Conservation (phyloP, 169 alveolate species). For the Plasmodium vinckei region DNA sequence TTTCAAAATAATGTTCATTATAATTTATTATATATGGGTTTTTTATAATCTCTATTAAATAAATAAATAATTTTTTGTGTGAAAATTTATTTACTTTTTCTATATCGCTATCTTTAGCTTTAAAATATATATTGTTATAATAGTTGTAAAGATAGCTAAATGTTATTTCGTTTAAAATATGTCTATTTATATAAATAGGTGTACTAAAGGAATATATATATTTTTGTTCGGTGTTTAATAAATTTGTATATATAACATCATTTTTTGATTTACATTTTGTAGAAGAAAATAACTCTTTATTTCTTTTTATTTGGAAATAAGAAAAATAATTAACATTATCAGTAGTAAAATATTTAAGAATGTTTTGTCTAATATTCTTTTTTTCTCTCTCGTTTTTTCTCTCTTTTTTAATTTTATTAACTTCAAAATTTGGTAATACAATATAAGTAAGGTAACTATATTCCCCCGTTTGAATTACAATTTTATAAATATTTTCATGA, state of each 20-base stretch:
- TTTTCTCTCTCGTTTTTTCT: neutral
- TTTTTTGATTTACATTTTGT: no score
- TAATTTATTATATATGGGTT: conserved; percentile 24
- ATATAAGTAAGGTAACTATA: conserved; percentile 6
- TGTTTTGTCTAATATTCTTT: neutral
- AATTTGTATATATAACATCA: no score
- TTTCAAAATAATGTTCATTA: neutral
- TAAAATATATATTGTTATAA: conserved; percentile 18
- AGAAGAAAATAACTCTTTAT: neutral
- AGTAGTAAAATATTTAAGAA: neutral
- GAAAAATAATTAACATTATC: no score
- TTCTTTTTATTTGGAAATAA: neutral
- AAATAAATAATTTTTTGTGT: conserved; percentile 41
- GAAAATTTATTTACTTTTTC: conserved; percentile 7
- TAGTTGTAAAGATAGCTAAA: conserved; percentile 63
- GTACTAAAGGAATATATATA: conserved; percentile 17
- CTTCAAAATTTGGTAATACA: neutral
- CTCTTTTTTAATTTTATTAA: neutral
- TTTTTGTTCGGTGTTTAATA: neutral
- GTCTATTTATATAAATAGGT: conserved; percentile 25
- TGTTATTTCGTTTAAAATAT: conserved; percentile 23
- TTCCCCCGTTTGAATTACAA: conserved; percentile 4
- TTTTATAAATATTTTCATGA: neutral
- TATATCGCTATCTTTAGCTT: neutral
- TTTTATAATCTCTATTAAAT: conserved; percentile 14